Conservation (phyloP, 1,139 yeast genomes). For the Kodamaea fungicola region DNA sequence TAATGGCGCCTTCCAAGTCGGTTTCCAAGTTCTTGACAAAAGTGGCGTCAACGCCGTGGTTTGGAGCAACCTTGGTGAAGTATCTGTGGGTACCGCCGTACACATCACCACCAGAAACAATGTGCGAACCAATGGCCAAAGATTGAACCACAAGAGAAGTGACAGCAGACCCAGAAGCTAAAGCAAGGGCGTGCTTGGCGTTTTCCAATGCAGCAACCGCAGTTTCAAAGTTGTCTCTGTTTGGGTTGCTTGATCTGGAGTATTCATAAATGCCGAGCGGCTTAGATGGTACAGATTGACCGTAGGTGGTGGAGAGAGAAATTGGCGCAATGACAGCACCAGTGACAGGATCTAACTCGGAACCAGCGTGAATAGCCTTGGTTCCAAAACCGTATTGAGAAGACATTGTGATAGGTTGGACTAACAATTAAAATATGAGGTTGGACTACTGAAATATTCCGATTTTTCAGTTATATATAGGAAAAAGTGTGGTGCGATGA, state of each 20-base stretch:
- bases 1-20: conserved; percentile 57
- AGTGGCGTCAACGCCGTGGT: conserved; percentile 71
- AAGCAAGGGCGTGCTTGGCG: conserved; percentile 76
- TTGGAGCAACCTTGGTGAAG: conserved; percentile 79
- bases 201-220: conserved; percentile 80
- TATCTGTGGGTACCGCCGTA: conserved; percentile 94
- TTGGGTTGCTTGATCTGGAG: conserved; percentile 86
- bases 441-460: conserved; percentile 22
- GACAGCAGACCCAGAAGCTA: conserved; percentile 83
- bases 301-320: conserved; percentile 82
- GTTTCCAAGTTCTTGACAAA: conserved; percentile 64
- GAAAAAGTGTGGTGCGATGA: conserved; percentile 2
- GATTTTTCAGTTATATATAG: conserved; percentile 4
- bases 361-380: conserved; percentile 81
- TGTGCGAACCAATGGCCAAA: conserved; percentile 69
- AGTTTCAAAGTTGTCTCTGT: conserved; percentile 76
- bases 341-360: conserved; percentile 67
- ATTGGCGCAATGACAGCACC: conserved; percentile 90
- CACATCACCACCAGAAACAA: conserved; percentile 81
- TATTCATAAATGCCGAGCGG: conserved; percentile 83
- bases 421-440: conserved; percentile 19
- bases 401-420: conserved; percentile 7
- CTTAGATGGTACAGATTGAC: conserved; percentile 71
- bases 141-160: conserved; percentile 78
- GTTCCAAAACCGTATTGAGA: conserved; percentile 59